Conservation (phyloP, 495 filamentous ascomycete genomes). For the Penicillium odoratum region DNA sequence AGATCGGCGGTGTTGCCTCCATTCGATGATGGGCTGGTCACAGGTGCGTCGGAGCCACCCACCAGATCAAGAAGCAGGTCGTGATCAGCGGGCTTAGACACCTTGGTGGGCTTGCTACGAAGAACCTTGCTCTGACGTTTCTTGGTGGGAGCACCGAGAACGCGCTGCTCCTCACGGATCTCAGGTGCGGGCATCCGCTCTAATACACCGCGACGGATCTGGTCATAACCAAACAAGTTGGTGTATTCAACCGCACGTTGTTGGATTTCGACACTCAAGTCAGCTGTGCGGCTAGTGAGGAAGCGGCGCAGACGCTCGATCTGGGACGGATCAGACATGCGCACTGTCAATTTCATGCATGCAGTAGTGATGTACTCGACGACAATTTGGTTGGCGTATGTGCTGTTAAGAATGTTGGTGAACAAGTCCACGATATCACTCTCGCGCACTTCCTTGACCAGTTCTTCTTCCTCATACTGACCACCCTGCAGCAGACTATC, state of each 20-base stretch:
- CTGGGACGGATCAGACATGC: constrained; percentile 78
- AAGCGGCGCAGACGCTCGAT: constrained; percentile 80
- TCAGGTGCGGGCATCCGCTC: constrained; percentile 98
- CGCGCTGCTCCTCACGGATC: constrained; percentile 89
- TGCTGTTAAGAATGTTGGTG: constrained; percentile 86
- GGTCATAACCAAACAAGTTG: constrained; percentile 87
- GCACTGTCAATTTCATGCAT: constrained; percentile 91
- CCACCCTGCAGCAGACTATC: constrained; percentile 85
- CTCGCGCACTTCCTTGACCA: constrained; percentile 86
- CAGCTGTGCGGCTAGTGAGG: constrained; percentile 70
- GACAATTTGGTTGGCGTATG: constrained; percentile 83
- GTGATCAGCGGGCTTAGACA: constrained; percentile 77
- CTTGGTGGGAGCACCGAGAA: constrained; percentile 80
- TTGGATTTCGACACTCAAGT: constrained; percentile 91
- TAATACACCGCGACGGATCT: constrained; percentile 84
- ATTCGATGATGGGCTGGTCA: constrained; percentile 51
- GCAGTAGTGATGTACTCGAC: constrained; percentile 95
- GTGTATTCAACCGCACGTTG: constrained; percentile 93
- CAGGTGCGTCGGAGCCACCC: constrained; percentile 70
- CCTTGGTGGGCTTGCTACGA: constrained; percentile 72
- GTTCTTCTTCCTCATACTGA: constrained; percentile 92
- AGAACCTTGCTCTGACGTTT: constrained; percentile 72
- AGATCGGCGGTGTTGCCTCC: constrained; percentile 81
- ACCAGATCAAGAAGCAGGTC: constrained; percentile 92
- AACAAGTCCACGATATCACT: constrained; percentile 90